A percentile compares a stretch with the other conserved stretches of the same genome.
phyloP scores from a whole-genome alignment of 1,284 basidiomycete species.

The Phylloboletellus chloephorus region DNA sequence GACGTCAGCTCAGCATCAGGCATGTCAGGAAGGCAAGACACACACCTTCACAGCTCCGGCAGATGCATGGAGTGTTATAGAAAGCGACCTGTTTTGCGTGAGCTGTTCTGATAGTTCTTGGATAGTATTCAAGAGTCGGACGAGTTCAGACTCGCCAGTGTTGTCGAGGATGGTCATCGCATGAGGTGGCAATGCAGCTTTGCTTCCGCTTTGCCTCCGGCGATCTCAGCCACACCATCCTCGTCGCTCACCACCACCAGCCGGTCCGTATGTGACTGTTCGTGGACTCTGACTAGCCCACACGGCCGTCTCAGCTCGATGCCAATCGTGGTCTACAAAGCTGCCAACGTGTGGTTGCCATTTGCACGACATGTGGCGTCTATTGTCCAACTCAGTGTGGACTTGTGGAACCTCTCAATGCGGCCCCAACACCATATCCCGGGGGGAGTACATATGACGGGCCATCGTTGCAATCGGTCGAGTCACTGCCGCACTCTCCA shows the following conservation, averaged over 20 bases:
- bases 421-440: background rate
- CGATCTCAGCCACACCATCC: background rate
- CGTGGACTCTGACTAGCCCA: background rate
- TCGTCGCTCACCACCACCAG: conserved; percentile 4
- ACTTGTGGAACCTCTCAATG: conserved; percentile 4
- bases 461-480: background rate
- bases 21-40: conserved; percentile 6
- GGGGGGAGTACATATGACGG: conserved; percentile 7
- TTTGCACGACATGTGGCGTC: background rate
- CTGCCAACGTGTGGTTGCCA: no score
- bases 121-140: conserved; percentile 69
- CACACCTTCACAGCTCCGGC: conserved; percentile 77
- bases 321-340: background rate
- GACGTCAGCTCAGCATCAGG: conserved; percentile 4
- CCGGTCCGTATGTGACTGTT: no score
- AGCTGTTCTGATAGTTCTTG: conserved; percentile 82
- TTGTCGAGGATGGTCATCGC: conserved; percentile 40
- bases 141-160: conserved; percentile 44
- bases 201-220: conserved; percentile 9
- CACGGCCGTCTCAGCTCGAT: background rate
- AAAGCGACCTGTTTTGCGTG: conserved; percentile 65
- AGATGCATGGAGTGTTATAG: conserved; percentile 54
- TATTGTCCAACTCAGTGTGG: conserved; percentile 21
- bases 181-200: conserved; percentile 1
- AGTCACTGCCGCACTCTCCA: background rate